Evolutionary conservation across 148 eudicot genomes (phyloP).

Genomic region (Arbutus unedo): DNA sequence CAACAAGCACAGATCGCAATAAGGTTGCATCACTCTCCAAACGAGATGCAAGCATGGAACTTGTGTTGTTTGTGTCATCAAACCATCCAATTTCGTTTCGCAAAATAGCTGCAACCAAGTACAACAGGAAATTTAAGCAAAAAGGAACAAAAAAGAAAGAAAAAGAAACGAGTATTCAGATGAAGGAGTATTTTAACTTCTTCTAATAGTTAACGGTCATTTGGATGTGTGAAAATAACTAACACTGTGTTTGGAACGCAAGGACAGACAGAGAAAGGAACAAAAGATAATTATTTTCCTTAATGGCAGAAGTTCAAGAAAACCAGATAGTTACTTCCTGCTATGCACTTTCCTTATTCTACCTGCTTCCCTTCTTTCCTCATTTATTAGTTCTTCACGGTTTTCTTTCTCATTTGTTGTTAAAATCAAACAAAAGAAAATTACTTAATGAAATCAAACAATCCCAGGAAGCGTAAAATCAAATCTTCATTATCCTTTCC

Average conservation of each 20-base stretch:
- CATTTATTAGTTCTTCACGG: neutral
- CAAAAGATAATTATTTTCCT: neutral
- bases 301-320: neutral
- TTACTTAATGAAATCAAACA: neutral
- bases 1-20: constrained; percentile 69
- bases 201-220: no score
- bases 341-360: neutral
- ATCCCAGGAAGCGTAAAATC: no score
- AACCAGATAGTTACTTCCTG: neutral
- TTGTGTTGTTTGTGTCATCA: constrained; percentile 69
- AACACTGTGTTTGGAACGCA: neutral
- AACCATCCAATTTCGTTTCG: constrained; percentile 96
- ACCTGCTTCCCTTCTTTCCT: neutral
- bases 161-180: no score
- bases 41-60: constrained; percentile 83
- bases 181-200: no score
- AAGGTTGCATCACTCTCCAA: constrained; percentile 89
- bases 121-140: constrained; percentile 10
- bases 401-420: neutral
- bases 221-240: no score
- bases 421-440: neutral
- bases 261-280: neutral
- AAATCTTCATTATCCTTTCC: neutral
- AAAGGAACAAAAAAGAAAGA: neutral
- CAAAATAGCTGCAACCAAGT: constrained; percentile 70